phyloP scores from a whole-genome alignment of 768 basidiomycete species.

The Ramaria sp. region DNA sequence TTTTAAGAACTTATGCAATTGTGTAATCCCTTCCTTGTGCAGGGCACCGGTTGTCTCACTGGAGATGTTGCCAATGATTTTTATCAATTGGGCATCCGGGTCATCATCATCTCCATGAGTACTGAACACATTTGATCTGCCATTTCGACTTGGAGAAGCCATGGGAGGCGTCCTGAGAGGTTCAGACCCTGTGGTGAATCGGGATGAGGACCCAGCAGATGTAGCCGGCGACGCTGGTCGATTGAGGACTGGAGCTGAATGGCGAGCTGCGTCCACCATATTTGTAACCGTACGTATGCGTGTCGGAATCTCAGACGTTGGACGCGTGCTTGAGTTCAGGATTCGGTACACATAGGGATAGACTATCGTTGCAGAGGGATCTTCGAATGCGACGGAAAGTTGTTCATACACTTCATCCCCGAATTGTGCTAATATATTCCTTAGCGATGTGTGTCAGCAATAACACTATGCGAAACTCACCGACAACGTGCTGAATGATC shows the following conservation, averaged over 20 bases:
- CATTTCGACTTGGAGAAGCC: slow-evolving; percentile 46
- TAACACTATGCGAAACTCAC: slow-evolving; percentile 37
- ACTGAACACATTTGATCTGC: slow-evolving; percentile 26
- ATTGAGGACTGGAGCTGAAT: slow-evolving; percentile 48
- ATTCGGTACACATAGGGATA: slow-evolving; percentile 94
- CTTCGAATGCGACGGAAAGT: slow-evolving; percentile 83
- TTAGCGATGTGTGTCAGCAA: neutral
- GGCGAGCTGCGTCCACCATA: slow-evolving; percentile 12
- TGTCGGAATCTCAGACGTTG: slow-evolving; percentile 26
- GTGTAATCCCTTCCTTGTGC: slow-evolving; percentile 91
- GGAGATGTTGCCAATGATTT: slow-evolving; percentile 78
- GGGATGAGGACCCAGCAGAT: slow-evolving; percentile 30
- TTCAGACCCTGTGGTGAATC: slow-evolving; percentile 30
- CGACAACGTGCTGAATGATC: slow-evolving; percentile 93
- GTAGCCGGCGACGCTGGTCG: slow-evolving; percentile 61
- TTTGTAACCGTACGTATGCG: slow-evolving; percentile 12
- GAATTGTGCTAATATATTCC: slow-evolving; percentile 49
- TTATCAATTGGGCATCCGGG: slow-evolving; percentile 72
- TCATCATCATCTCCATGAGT: slow-evolving; percentile 70
- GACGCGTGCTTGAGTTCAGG: slow-evolving; percentile 54
- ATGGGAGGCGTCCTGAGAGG: slow-evolving; percentile 1
- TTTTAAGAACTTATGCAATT: slow-evolving; percentile 88
- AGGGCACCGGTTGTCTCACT: slow-evolving; percentile 81
- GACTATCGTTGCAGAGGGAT: slow-evolving; percentile 94
- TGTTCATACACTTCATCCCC: slow-evolving; percentile 87